Base-by-base conservation (phyloP, 225 moss, liverwort and hornwort species). In the Bryum argenteum region DNA sequence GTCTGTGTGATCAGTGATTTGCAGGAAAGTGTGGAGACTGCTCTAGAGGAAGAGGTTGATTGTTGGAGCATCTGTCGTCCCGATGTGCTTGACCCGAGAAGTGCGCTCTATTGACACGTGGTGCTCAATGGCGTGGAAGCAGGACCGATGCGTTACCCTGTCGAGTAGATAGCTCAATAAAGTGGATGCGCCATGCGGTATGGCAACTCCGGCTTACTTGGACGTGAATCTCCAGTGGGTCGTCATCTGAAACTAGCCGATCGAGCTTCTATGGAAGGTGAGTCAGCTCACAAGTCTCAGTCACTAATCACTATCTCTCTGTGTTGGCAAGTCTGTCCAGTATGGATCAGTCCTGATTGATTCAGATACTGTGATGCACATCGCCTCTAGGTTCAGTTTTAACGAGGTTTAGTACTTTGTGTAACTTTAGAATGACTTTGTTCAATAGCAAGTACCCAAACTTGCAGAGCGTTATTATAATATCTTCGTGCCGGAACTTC, bases 241-340 rank as follows among this genome's bases (percentile, higher is more conserved):
- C 15, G 3, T 21, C 11, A 16, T 8, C 51, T 77, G n/a, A 20
- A 6, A 5, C 43, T 14, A 40, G 43, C 12, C 11, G 33, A 33
- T 51, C 43, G 56, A 39, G 70, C 15, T 52, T 77, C 2, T 21
- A 43, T 58, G 58, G 28, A 65, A 71, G 51, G 53, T 67, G 7
- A 67, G 60, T 4, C 54, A 20, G 23, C 28, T 66, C 10, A n/a
- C 28, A 53, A 15, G 16, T 17, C 10, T 51, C 22, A 23, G 22
- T 56, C 33, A 33, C 33, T 63, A 15, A 24, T 33, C 43, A 28
- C 7, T 20, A 18, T 48, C 40, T 50, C 10, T 67, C 12, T 33
- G n/a, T 51, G 7, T 14, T 15, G n/a, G 11, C n/a, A 2, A 4
- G 19, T 14, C 22, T 33, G 14, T 33, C 33, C 5, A 44, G 8